Conservation (phyloP, 108 stramenopile genomes). For the Discostella pseudostelligera region DNA sequence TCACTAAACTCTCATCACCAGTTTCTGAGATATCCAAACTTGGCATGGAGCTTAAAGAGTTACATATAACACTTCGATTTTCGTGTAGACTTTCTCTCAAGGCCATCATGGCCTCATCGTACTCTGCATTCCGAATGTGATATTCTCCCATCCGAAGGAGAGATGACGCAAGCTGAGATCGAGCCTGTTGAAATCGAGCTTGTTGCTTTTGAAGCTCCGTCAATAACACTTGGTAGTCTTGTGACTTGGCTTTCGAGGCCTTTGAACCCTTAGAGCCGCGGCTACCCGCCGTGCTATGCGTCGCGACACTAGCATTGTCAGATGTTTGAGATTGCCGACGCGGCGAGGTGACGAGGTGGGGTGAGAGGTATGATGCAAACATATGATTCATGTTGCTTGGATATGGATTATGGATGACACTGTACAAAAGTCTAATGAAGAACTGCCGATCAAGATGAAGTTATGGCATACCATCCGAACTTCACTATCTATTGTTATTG, state of each 20-base stretch:
- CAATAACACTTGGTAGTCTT: conserved; percentile 64
- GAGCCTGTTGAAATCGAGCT: conserved; percentile 34
- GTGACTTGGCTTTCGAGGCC: conserved; percentile 13
- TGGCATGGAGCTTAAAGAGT: conserved; percentile 20
- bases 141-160: conserved; percentile 75
- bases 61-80: conserved; percentile 60
- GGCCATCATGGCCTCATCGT: conserved; percentile 77
- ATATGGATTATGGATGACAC: too few species aligned
- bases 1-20: conserved; percentile 23
- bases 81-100: conserved; percentile 73
- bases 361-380: conserved; percentile 15
- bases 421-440: too few species aligned
- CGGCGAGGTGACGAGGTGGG: conserved; percentile 9
- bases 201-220: conserved; percentile 49
- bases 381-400: conserved; percentile 7
- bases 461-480: too few species aligned
- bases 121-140: conserved; percentile 73
- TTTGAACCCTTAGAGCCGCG: conserved; percentile 20
- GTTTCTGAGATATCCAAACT: conserved; percentile 25
- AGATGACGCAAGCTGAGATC: conserved; percentile 52
- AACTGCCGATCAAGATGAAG: too few species aligned
- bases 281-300: conserved; percentile 23
- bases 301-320: conserved; percentile 20
- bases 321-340: conserved; percentile 3
- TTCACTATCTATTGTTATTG: too few species aligned